These are phyloP conservation scores for Nannizziopsis arthrosporioides DNA, from an alignment of 2,329 filamentous ascomycete species.

Conservation along the genomic window DNA sequence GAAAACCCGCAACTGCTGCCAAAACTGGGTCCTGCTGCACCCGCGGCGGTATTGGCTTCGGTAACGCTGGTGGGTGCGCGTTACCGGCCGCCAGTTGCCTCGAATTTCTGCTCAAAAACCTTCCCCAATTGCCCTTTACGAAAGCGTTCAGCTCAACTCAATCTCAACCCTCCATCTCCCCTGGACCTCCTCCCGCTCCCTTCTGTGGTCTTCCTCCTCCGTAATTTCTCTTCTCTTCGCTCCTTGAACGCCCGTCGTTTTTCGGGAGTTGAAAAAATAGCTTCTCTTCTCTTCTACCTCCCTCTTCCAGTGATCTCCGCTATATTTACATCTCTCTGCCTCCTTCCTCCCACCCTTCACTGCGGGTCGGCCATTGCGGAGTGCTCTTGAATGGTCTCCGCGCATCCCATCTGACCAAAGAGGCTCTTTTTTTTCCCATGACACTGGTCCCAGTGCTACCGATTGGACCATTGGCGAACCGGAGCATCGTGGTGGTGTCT, in stretches of 20 bases:
- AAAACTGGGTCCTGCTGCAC: not conserved
- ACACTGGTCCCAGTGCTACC: not conserved
- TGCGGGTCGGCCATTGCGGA: slow-evolving; percentile 3
- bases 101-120: not conserved
- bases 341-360: slow-evolving; percentile 7
- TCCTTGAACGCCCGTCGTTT: slow-evolving; percentile 2
- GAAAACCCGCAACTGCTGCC: not conserved
- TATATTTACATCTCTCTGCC: slow-evolving; percentile 4
- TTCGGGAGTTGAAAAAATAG: slow-evolving; percentile 1
- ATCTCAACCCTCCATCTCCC: no score
- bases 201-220: slow-evolving; percentile 2
- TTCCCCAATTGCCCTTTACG: not conserved
- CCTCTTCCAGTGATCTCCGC: slow-evolving; percentile 5
- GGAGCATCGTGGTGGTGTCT: slow-evolving; percentile 7
- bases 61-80: not conserved
- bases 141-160: no score
- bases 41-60: not conserved
- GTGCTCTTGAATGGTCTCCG: slow-evolving; percentile 2
- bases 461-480: not conserved
- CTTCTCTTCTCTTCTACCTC: slow-evolving; percentile 4
- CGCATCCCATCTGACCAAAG: not conserved
- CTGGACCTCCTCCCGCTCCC: slow-evolving; percentile 4
- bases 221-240: slow-evolving; percentile 8
- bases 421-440: not conserved
- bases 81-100: not conserved